Base-by-base conservation (phyloP, 1,284 basidiomycete genomes). In the Cutaneotrichosporon sp. region DNA sequence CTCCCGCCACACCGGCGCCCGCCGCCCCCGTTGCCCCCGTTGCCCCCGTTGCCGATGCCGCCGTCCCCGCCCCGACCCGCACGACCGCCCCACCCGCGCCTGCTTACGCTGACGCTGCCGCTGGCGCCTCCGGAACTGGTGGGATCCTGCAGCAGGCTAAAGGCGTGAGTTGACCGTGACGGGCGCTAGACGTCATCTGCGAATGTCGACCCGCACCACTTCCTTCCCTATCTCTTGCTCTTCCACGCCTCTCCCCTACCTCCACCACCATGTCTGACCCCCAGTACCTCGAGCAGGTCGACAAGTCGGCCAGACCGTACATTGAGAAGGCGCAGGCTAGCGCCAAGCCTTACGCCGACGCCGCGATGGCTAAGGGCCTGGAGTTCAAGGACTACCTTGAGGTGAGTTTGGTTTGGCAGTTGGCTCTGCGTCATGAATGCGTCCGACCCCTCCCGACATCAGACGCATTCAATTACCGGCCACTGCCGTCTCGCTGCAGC, bases 371-470 rank as follows among this genome's bases (percentile, higher is more conserved):
- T 65, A 79, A 77, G 65, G 71, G 71, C 34, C 67, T 76, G 47
- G 70, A 76, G 59, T 60, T 79, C 11, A 68, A 77, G 34, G 72
- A 75, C 59, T 70, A 70, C 59, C 71, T 78, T 47, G 76, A 80
- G 70, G 75, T 73, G 62, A 57, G 73, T 68, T 8, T 5, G 57
- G 40, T 50, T 11, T 1, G 21, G 26, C 26, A 26, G 26, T 26
- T 26, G 26, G 26, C 26, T 26, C 26, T 26, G 26, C 26, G 26
- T 26, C 26, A 26, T 26, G 26, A 26, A 26, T 26, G 26, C 26
- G 26, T 26, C 26, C 26, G 3, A 26, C 26, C 26, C 26, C 26
- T 30, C 6, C 8, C 21, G 22, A 11, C n/a, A n/a, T 21, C 8
- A n/a, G 21, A 50, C 14, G n/a, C 21, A 50, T 50, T n/a, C n/a